These are phyloP conservation scores for Magnolia kwangsiensis DNA, from an alignment of 164 flowering plant species.

Conservation along the genomic window DNA sequence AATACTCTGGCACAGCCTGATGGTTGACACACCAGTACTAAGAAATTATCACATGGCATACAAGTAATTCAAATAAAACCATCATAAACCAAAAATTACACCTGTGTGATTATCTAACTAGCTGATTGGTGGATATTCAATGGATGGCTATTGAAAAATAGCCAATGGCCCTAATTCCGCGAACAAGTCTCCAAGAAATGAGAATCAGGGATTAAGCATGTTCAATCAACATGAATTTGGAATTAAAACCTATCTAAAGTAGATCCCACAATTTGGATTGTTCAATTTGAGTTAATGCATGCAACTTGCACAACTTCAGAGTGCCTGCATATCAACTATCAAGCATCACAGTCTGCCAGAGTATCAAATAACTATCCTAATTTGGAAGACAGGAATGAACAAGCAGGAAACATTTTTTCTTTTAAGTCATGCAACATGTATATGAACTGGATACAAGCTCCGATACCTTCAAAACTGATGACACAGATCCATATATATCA, in stretches of 20 bases:
- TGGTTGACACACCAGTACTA: neutral
- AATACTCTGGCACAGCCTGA: neutral
- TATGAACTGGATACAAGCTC: neutral
- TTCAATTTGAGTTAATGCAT: neutral
- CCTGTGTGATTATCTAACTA: too few relatives aligned
- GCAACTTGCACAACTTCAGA: neutral
- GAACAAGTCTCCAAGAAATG: too few relatives aligned
- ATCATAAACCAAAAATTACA: too few relatives aligned
- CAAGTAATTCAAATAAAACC: too few relatives aligned
- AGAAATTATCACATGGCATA: neutral
- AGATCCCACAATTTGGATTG: too few relatives aligned
- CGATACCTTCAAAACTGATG: slow-evolving; percentile 76
- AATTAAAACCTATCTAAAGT: too few relatives aligned
- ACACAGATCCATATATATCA: slow-evolving; percentile 85
- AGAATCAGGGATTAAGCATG: too few relatives aligned
- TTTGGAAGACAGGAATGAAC: neutral
- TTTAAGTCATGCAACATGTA: neutral
- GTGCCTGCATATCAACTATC: neutral
- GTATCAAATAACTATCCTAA: neutral
- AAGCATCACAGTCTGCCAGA: neutral
- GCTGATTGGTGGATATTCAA: too few relatives aligned
- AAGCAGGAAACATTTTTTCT: neutral
- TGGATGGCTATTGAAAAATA: too few relatives aligned
- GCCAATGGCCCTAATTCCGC: too few relatives aligned
- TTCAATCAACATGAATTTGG: too few relatives aligned